Base-by-base conservation (phyloP, 345 rosid species). In the Salix udensis region DNA sequence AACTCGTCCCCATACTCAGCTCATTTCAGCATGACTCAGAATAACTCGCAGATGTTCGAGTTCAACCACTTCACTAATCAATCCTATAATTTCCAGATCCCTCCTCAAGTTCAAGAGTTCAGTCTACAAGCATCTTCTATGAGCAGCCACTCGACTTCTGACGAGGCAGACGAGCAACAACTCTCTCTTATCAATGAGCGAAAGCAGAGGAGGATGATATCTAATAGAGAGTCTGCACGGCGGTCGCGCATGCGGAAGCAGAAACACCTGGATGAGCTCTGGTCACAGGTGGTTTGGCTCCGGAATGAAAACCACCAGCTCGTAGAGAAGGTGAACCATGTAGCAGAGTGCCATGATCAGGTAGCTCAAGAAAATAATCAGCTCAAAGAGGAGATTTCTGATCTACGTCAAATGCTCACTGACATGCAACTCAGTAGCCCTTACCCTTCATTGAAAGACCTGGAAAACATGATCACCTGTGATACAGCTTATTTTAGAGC, bases 241-340 rank as follows among this genome's bases (percentile, higher is more conserved):
- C 72, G 97, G 36, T 94, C 97, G 31, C 95, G 98, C 39, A 90
- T 94, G 98, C 91, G 98, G 71, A 94, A 92, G 85, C 98, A 92
- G 85, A 89, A 90, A 82, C 98, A 95, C 86, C 84, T 95, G 14
- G 98, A 95, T 52, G 98, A 95, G 90, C 96, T 95, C 36, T 88
- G 92, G 85, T 88, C 98, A 0, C 97, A 92, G 79, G 93, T 95
- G 26, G 78, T 92, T 65, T 88, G 94, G 95, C 94, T 95, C 73
- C 76, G 97, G 66, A 91, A 86, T 48, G 97, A 95, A 86, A 95
- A 92, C 65, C 93, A 88, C 65, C 96, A 88, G 82, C 94, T 95
- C 30, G 40, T 88, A 26, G 93, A 91, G 40, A 90, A 90, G 84
- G 87, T 95, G 78, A 92, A 88, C 91, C 85, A 84, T 73, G 85